These are phyloP conservation scores for Akebia trifoliata DNA, from an alignment of 164 flowering plant species.

Conservation along the genomic window DNA sequence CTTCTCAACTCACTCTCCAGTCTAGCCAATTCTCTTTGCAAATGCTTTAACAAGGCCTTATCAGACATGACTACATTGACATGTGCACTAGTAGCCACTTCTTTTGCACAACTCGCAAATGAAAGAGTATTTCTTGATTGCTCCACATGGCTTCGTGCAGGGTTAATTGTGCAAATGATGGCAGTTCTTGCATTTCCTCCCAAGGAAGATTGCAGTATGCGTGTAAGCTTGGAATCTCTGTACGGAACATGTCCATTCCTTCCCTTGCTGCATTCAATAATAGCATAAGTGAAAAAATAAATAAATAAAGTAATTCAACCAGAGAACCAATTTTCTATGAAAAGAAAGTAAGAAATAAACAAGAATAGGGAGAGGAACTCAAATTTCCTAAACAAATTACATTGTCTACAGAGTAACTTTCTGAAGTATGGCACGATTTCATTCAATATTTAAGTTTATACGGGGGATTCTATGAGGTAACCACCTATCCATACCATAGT, in stretches of 20 bases:
- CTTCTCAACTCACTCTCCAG: conserved; percentile 62
- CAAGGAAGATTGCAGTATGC: conserved; percentile 78
- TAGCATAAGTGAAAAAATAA: conserved; percentile 1
- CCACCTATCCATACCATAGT: not conserved
- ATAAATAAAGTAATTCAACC: not conserved
- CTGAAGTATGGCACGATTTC: not conserved
- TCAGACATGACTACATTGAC: conserved; percentile 90
- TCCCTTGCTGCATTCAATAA: conserved; percentile 67
- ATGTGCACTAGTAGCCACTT: conserved; percentile 75
- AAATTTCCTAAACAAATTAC: not conserved
- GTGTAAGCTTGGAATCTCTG: conserved; percentile 92
- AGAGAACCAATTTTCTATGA: not conserved
- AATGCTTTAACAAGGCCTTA: conserved; percentile 79
- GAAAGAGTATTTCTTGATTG: conserved; percentile 92
- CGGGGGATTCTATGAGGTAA: not conserved
- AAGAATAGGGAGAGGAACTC: not conserved
- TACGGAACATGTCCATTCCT: conserved; percentile 77
- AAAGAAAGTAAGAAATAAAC: not conserved
- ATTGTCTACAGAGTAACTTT: not conserved
- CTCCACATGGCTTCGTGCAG: conserved; percentile 80
- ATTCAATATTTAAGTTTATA: no score
- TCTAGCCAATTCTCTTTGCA: conserved; percentile 74
- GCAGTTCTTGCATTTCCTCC: conserved; percentile 98
- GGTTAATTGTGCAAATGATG: conserved; percentile 93
- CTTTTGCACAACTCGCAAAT: conserved; percentile 92